phyloP scores from a whole-genome alignment of 805 yeast species.

The Dipodascus geniculatus region DNA sequence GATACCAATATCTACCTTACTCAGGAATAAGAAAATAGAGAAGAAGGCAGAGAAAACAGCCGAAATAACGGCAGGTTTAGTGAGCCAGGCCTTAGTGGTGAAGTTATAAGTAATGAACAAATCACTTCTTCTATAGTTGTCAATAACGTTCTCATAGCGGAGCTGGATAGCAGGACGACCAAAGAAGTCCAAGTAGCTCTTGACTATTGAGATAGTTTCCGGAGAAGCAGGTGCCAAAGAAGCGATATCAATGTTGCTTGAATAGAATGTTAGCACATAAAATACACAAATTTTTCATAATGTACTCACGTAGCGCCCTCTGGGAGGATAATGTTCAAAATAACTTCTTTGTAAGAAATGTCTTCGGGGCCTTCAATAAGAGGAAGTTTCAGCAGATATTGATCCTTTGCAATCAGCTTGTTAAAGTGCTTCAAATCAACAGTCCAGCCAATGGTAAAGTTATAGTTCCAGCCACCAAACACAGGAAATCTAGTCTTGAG shows the following conservation, averaged over 20 bases:
- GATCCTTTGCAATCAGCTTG: conserved; percentile 33
- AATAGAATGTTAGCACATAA: not conserved
- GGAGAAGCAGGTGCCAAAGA: conserved; percentile 37
- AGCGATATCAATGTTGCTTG: conserved; percentile 35
- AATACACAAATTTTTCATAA: not conserved
- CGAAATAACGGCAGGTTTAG: conserved; percentile 58
- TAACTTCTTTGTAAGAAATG: conserved; percentile 51
- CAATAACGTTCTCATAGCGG: conserved; percentile 49
- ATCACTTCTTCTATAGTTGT: conserved; percentile 47
- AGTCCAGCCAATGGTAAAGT: conserved; percentile 94
- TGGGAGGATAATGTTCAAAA: conserved; percentile 61
- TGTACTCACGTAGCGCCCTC: conserved; percentile 50
- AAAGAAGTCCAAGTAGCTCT: conserved; percentile 45
- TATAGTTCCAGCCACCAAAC: conserved; percentile 92
- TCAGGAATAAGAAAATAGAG: conserved; percentile 38
- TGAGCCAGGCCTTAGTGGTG: conserved; percentile 38
- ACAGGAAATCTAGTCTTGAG: conserved; percentile 87
- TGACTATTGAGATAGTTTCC: conserved; percentile 20
- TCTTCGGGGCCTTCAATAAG: conserved; percentile 61
- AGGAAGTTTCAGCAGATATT: conserved; percentile 56
- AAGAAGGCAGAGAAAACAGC: conserved; percentile 51
- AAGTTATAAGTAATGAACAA: conserved; percentile 54
- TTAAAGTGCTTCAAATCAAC: conserved; percentile 44
- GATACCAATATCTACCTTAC: conserved; percentile 35
- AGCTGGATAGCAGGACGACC: conserved; percentile 73